Evolutionary conservation across 75 land plant genomes (phyloP).

Genomic region (Ceratopteris richardii): DNA sequence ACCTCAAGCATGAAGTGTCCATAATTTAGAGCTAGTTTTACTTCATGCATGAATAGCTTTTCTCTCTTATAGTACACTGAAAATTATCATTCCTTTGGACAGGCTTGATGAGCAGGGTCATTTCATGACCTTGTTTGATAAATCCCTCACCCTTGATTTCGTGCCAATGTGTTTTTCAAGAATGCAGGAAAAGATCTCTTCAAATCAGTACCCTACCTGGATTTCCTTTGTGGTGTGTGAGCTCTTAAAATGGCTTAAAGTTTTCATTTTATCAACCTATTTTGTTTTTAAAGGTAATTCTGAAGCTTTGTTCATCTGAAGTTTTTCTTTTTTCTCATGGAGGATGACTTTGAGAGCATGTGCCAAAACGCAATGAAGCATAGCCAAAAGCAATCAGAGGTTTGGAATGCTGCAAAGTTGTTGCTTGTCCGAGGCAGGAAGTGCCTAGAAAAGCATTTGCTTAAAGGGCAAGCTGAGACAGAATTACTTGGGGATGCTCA

Average conservation of each 20-base stretch:
- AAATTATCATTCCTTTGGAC: too few species aligned
- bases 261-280: neutral
- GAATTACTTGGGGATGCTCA: too few species aligned
- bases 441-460: conserved; percentile 10
- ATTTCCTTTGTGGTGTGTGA: conserved; percentile 22
- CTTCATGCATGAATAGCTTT: too few species aligned
- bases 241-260: neutral
- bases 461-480: too few species aligned
- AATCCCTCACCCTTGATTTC: neutral
- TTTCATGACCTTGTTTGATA: too few species aligned
- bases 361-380: conserved; percentile 28
- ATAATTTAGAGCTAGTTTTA: too few species aligned
- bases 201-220: conserved; percentile 21
- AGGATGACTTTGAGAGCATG: conserved; percentile 29
- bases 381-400: conserved; percentile 18
- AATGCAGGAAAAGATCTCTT: conserved; percentile 14
- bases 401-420: conserved; percentile 20
- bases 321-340: neutral
- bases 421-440: conserved; percentile 18
- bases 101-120: too few species aligned
- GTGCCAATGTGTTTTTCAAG: conserved; percentile 22
- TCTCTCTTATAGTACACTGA: too few species aligned
- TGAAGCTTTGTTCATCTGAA: neutral
- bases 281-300: too few species aligned
- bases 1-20: too few species aligned